Percentiles rank a stretch among this genome's conserved stretches.
Conservation (phyloP, 148 eudicot genomes). For the Rhododendron simsii region DNA sequence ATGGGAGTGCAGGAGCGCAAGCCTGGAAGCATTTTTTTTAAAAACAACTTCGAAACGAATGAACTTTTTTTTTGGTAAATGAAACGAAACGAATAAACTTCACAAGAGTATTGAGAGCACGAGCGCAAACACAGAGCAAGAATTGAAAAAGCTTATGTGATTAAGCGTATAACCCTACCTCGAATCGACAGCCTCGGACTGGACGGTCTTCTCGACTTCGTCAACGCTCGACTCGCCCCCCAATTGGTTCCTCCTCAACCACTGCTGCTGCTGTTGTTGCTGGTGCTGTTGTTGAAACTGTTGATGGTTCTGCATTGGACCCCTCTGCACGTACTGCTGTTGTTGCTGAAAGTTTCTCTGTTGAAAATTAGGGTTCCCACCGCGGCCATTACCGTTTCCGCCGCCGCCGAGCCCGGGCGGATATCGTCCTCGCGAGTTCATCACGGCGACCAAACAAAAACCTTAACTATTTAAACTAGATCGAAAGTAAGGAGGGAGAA, state of each 20-base stretch:
- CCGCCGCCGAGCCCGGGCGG: conserved; percentile 75
- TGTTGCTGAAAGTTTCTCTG: conserved; percentile 33
- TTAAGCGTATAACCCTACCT: conserved; percentile 31
- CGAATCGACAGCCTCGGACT: conserved; percentile 58
- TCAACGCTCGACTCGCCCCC: conserved; percentile 36
- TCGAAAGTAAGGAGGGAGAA: not conserved
- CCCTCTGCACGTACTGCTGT: conserved; percentile 37
- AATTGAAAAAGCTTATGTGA: not conserved
- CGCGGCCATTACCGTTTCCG: conserved; percentile 34
- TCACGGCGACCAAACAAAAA: conserved; percentile 7
- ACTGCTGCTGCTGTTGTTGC: conserved; percentile 38
- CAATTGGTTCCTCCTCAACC: conserved; percentile 62
- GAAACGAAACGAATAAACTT: too few species aligned
- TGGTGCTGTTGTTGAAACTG: conserved; percentile 18
- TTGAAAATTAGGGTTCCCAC: conserved; percentile 56
- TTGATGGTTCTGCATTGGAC: conserved; percentile 32
- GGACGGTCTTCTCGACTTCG: conserved; percentile 75
- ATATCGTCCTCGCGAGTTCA: conserved; percentile 39
- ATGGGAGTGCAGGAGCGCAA: not conserved
- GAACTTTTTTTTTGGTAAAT: not conserved
- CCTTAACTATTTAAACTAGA: not conserved
- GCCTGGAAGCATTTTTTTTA: not conserved
- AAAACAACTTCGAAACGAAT: not conserved
- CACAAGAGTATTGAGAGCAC: not conserved
- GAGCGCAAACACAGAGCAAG: not conserved